Evolutionary conservation across 208 protist species (phyloP).

Genomic region (Trypanosoma conorhini): DNA sequence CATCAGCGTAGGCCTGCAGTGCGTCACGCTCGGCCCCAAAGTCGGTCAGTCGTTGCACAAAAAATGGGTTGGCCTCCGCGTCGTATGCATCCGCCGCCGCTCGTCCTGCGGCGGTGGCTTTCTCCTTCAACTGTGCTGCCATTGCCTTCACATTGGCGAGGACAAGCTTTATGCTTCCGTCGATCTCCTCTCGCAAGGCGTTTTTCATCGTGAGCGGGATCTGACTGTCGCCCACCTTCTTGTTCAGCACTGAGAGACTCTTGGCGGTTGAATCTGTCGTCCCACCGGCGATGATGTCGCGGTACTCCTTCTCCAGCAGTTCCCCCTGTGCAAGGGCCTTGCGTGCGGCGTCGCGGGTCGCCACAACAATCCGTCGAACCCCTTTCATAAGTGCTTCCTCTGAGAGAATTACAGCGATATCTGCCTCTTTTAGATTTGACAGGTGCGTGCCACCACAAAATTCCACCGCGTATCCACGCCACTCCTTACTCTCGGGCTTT

Average conservation of each 20-base stretch:
- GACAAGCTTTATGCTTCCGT: constrained; percentile 73
- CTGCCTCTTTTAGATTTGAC: constrained; percentile 75
- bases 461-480: constrained; percentile 94
- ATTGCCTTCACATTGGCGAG: constrained; percentile 70
- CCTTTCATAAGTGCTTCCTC: constrained; percentile 96
- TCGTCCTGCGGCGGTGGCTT: constrained; percentile 58
- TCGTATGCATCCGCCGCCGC: constrained; percentile 47
- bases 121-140: constrained; percentile 67
- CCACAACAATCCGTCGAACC: constrained; percentile 86
- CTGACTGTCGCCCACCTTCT: constrained; percentile 84
- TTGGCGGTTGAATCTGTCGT: constrained; percentile 73
- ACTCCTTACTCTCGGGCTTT: constrained; percentile 88
- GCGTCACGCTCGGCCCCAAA: constrained; percentile 87
- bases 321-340: constrained; percentile 54
- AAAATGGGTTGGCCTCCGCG: constrained; percentile 42
- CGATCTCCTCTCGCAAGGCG: constrained; percentile 76
- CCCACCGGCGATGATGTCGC: constrained; percentile 32
- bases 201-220: constrained; percentile 82
- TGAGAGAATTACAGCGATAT: constrained; percentile 91
- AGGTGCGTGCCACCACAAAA: constrained; percentile 99
- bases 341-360: constrained; percentile 64
- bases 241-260: constrained; percentile 89
- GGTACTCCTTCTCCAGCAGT: constrained; percentile 53
- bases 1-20: constrained; percentile 79
- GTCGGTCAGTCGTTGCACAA: constrained; percentile 47